Conservation (phyloP, 1,284 basidiomycete genomes). For the Tylopilus orsonianus region DNA sequence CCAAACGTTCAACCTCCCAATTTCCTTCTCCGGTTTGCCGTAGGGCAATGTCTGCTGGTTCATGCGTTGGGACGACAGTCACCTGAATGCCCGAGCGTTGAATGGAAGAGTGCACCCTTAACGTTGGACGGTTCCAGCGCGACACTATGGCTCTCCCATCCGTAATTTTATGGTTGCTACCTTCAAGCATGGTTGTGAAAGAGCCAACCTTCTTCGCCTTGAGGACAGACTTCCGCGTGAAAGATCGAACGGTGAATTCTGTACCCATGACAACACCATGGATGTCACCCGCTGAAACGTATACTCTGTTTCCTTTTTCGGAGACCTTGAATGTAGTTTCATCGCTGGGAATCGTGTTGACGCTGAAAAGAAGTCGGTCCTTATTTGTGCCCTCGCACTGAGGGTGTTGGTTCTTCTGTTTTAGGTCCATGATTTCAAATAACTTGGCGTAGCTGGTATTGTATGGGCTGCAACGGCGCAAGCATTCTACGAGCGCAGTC, state of each 20-base stretch:
- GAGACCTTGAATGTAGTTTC: constrained; percentile 21
- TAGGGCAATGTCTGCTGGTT: constrained; percentile 14
- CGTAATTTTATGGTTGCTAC: not conserved
- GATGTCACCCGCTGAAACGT: constrained; percentile 24
- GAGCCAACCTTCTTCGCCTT: constrained; percentile 14
- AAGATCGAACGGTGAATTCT: constrained; percentile 9
- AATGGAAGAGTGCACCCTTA: constrained; percentile 14
- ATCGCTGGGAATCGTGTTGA: constrained; percentile 17
- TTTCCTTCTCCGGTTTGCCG: not conserved
- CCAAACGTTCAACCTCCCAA: constrained; percentile 22
- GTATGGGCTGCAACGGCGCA: constrained; percentile 11
- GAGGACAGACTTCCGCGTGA: constrained; percentile 2
- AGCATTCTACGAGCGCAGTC: constrained; percentile 19
- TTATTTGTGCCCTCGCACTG: constrained; percentile 24
- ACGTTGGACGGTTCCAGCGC: constrained; percentile 14
- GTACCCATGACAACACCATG: constrained; percentile 20
- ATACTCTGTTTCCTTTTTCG: constrained; percentile 1
- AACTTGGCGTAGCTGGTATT: constrained; percentile 20
- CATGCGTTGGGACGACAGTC: constrained; percentile 4
- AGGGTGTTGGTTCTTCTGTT: constrained; percentile 13
- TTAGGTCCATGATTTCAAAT: constrained; percentile 17
- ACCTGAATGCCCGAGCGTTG: not conserved
- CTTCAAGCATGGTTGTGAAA: constrained; percentile 17
- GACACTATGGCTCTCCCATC: constrained; percentile 15
- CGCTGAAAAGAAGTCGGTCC: constrained; percentile 23